Evolutionary conservation across 148 eudicot genomes (phyloP).

Genomic region (Dysphania ambrosioides): DNA sequence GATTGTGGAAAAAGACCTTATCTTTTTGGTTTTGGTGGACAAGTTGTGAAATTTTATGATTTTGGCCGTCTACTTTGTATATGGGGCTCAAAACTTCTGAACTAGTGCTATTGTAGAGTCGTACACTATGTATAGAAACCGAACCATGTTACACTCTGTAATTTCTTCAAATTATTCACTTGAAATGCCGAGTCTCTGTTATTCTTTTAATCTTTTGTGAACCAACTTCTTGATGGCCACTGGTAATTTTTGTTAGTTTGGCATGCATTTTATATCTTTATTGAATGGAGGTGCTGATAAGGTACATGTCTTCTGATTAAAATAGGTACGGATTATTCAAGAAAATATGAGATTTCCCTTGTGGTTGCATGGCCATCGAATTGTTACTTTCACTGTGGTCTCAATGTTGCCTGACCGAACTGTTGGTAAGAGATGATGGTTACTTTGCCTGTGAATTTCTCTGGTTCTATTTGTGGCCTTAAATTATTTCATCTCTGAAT

Average conservation of each 20-base stretch:
- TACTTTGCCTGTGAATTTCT: conserved; percentile 7
- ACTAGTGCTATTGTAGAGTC: background rate
- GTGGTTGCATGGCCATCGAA: conserved; percentile 91
- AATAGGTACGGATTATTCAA: conserved; percentile 75
- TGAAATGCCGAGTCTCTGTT: background rate
- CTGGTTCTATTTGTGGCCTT: background rate
- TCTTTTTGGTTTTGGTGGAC: background rate
- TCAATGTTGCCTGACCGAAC: conserved; percentile 62
- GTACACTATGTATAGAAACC: background rate
- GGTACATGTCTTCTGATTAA: background rate
- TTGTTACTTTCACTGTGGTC: conserved; percentile 67
- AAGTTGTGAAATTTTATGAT: background rate
- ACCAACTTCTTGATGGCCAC: background rate
- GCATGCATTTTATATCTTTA: background rate
- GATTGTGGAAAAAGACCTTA: background rate
- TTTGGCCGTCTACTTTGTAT: background rate
- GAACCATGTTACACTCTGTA: background rate
- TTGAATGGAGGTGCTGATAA: background rate
- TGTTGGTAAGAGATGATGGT: conserved; percentile 51
- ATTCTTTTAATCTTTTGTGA: background rate
- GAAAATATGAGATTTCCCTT: conserved; percentile 81
- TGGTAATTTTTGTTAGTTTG: background rate
- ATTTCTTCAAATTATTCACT: background rate
- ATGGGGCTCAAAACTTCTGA: too few species aligned
- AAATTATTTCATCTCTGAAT: background rate